Percentiles rank a stretch among this genome's conserved stretches.
These are phyloP conservation scores for Rhodosporidiobolus sp. DNA, from an alignment of 768 basidiomycete species.

Conservation along the genomic window DNA sequence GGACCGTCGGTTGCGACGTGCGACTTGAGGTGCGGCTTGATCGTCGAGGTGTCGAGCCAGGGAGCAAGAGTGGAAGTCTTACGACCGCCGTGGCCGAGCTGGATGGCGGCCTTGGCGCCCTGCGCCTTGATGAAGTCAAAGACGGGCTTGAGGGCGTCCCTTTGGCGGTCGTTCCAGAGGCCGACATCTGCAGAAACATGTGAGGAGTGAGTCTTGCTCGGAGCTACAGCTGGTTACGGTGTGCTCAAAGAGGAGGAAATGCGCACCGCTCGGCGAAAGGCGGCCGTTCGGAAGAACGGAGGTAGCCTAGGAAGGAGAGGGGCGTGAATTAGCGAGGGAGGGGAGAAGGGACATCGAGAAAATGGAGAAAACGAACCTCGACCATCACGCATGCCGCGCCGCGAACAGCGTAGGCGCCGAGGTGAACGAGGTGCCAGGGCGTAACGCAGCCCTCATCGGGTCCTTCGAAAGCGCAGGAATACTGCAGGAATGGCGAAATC, in stretches of 20 bases:
- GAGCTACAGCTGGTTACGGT: too few relatives aligned
- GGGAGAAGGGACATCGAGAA: too few relatives aligned
- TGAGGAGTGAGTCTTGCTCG: conserved; percentile 70
- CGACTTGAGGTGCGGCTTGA: conserved; percentile 34
- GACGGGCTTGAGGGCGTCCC: conserved; percentile 57
- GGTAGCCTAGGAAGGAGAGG: conserved; percentile 37
- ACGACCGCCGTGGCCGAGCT: conserved; percentile 76
- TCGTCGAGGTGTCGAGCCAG: conserved; percentile 55
- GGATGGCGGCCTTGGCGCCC: conserved; percentile 69
- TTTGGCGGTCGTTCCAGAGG: conserved; percentile 73
- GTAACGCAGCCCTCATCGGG: conserved; percentile 56
- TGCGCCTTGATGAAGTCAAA: conserved; percentile 71
- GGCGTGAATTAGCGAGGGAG: too few relatives aligned
- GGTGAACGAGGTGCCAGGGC: conserved; percentile 78
- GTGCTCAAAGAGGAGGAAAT: too few relatives aligned
- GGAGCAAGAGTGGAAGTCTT: conserved; percentile 71
- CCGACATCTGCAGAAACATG: conserved; percentile 60
- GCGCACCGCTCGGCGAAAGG: conserved; percentile 23
- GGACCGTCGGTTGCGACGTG: conserved; percentile 50
- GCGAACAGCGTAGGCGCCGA: conserved; percentile 63
- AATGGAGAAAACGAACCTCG: conserved; percentile 53
- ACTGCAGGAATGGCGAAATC: conserved; percentile 47
- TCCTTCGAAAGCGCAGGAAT: conserved; percentile 66
- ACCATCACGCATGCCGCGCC: conserved; percentile 68
- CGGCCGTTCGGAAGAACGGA: conserved; percentile 41